Percentiles rank a stretch among this genome's conserved stretches.
Evolutionary conservation across 495 filamentous ascomycete genomes (phyloP).

Genomic region (Cenococcum geophilum): DNA sequence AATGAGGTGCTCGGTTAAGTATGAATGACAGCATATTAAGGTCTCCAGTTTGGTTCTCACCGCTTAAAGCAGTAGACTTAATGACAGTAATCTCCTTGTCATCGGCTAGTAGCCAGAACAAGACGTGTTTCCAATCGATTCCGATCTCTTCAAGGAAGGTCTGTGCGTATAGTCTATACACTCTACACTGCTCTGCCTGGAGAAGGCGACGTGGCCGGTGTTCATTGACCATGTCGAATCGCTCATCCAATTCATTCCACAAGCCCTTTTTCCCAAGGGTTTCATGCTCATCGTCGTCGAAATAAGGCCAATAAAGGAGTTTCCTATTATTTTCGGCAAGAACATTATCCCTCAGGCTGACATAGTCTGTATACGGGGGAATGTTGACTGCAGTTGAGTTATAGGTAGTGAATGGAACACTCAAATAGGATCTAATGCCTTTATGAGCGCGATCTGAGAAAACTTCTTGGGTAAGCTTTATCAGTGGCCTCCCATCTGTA

Average conservation of each 20-base stretch:
- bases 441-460: neutral
- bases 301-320: constrained; percentile 34
- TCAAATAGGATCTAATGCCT: constrained; percentile 1
- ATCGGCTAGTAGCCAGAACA: constrained; percentile 21
- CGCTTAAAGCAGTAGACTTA: neutral
- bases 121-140: constrained; percentile 29
- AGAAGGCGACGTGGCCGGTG: constrained; percentile 1
- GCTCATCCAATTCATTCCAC: constrained; percentile 8
- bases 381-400: constrained; percentile 11
- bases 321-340: constrained; percentile 32
- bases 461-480: constrained; percentile 9
- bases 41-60: neutral
- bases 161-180: constrained; percentile 25
- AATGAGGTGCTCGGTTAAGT: constrained; percentile 27
- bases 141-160: constrained; percentile 31
- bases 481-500: neutral
- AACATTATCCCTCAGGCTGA: constrained; percentile 18
- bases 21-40: neutral
- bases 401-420: constrained; percentile 7
- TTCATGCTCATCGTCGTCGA: constrained; percentile 28
- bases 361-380: constrained; percentile 16
- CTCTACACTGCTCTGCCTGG: constrained; percentile 11
- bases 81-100: constrained; percentile 8
- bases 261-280: constrained; percentile 9
- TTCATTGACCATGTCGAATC: constrained; percentile 11